Evolutionary conservation across 805 yeast species (phyloP).

Genomic region (Maudiozyma bulderi): DNA sequence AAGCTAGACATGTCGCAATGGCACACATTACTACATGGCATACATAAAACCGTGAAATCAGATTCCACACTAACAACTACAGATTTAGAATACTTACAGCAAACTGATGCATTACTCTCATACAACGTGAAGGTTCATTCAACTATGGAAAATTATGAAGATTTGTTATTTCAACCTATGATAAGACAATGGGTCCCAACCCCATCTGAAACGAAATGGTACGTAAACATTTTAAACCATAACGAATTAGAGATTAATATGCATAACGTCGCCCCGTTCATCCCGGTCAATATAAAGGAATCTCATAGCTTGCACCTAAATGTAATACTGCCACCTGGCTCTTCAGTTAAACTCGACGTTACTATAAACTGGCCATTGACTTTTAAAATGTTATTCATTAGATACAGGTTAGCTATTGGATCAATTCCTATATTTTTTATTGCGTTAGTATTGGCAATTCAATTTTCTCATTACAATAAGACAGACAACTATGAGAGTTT

Average conservation of each 20-base stretch:
- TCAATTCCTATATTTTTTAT: conserved; percentile 59
- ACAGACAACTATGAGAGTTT: conserved; percentile 36
- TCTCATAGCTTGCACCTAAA: conserved; percentile 17
- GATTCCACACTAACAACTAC: neutral
- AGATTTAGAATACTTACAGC: conserved; percentile 20
- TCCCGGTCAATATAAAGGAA: conserved; percentile 34
- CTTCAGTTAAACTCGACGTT: conserved; percentile 9
- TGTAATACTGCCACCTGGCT: conserved; percentile 17
- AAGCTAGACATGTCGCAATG: neutral
- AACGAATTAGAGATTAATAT: conserved; percentile 33
- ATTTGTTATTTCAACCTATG: conserved; percentile 43
- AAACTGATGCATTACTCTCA: conserved; percentile 24
- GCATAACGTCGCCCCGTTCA: conserved; percentile 64
- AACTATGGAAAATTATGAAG: neutral
- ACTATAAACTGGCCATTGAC: conserved; percentile 31
- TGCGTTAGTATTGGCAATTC: conserved; percentile 43
- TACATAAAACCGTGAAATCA: neutral
- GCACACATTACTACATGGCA: neutral
- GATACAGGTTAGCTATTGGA: conserved; percentile 69
- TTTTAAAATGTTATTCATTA: conserved; percentile 56
- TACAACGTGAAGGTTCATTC: conserved; percentile 12
- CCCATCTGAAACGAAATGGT: conserved; percentile 76
- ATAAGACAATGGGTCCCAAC: conserved; percentile 56
- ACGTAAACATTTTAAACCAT: conserved; percentile 38
- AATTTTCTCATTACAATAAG: conserved; percentile 37